Evolutionary conservation across 2,329 filamentous ascomycete genomes (phyloP).

Genomic region (Epichloe baconii): DNA sequence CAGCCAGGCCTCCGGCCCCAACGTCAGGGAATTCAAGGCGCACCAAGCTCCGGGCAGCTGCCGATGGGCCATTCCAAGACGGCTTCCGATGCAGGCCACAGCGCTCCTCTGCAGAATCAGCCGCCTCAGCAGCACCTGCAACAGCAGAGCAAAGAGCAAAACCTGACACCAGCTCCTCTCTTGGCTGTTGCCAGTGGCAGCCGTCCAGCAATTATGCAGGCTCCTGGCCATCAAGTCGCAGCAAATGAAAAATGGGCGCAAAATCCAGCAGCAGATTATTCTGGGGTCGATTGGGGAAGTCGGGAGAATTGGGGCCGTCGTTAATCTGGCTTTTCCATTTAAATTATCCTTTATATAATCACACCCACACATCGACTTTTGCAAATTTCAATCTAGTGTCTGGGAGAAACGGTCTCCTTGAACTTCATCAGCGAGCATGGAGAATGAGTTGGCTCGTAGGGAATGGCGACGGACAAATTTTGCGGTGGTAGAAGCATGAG

Average conservation of each 20-base stretch:
- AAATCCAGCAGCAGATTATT: slow-evolving; percentile 15
- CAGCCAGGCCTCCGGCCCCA: not conserved
- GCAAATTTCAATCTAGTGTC: not conserved
- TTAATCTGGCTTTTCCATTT: not conserved
- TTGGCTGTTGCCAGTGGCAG: not conserved
- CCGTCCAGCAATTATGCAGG: not conserved
- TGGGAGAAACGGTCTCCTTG: no score
- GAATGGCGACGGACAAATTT: no score
- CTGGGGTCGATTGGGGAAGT: slow-evolving; percentile 16
- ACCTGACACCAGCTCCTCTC: slow-evolving; percentile 4
- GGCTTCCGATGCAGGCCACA: not conserved
- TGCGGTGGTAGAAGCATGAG: no score
- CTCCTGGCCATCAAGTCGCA: not conserved
- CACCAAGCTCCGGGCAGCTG: not conserved
- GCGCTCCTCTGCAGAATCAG: not conserved
- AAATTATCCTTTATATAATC: not conserved
- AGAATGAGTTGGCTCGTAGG: no score
- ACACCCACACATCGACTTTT: not conserved
- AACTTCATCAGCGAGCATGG: no score
- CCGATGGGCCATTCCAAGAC: not conserved
- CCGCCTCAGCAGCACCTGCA: not conserved
- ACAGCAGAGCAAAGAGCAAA: not conserved
- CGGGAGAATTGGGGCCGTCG: slow-evolving; percentile 4
- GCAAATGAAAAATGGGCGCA: slow-evolving; percentile 12
- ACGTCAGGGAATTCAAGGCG: not conserved